Evolutionary conservation across 2,329 filamentous ascomycete genomes (phyloP).

Genomic region (Colletotrichum nymphaeae): DNA sequence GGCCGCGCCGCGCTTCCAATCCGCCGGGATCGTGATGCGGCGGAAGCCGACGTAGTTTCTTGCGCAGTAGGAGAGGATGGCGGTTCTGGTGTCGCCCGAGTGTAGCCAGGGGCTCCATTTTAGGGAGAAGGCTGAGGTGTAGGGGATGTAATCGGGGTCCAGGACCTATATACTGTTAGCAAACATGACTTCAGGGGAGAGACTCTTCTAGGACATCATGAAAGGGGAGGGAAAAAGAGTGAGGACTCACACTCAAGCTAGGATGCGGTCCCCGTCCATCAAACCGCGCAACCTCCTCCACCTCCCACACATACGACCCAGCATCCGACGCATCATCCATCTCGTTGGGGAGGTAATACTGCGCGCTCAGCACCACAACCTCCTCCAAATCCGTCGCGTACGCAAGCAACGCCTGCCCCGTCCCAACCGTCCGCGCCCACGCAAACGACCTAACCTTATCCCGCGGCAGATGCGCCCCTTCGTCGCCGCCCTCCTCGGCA

Average conservation of each 20-base stretch:
- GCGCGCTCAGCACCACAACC: conserved; percentile 62
- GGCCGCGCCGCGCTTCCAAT: conserved; percentile 48
- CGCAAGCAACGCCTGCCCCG: conserved; percentile 58
- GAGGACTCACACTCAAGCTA: not conserved
- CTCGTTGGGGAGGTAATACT: conserved; percentile 47
- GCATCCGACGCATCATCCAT: conserved; percentile 63
- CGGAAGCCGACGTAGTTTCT: conserved; percentile 67
- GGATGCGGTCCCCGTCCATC: conserved; percentile 57
- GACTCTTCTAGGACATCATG: too few relatives aligned
- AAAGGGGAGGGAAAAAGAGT: too few relatives aligned
- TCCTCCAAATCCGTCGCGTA: conserved; percentile 63
- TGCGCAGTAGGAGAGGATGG: conserved; percentile 62
- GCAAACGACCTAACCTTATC: conserved; percentile 60
- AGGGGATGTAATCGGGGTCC: conserved; percentile 62
- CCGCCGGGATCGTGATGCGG: conserved; percentile 53
- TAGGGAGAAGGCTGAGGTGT: conserved; percentile 61
- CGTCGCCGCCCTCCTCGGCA: conserved; percentile 38
- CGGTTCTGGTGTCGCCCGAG: conserved; percentile 47
- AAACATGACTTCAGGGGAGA: too few relatives aligned
- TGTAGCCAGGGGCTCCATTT: conserved; percentile 66
- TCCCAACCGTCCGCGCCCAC: conserved; percentile 60
- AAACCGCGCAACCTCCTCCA: conserved; percentile 64
- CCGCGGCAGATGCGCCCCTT: conserved; percentile 33
- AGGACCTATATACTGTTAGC: conserved; percentile 8
- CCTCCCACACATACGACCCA: conserved; percentile 59